These are phyloP conservation scores for Clonostachys chloroleuca DNA, from an alignment of 2,329 filamentous ascomycete species.

Conservation along the genomic window DNA sequence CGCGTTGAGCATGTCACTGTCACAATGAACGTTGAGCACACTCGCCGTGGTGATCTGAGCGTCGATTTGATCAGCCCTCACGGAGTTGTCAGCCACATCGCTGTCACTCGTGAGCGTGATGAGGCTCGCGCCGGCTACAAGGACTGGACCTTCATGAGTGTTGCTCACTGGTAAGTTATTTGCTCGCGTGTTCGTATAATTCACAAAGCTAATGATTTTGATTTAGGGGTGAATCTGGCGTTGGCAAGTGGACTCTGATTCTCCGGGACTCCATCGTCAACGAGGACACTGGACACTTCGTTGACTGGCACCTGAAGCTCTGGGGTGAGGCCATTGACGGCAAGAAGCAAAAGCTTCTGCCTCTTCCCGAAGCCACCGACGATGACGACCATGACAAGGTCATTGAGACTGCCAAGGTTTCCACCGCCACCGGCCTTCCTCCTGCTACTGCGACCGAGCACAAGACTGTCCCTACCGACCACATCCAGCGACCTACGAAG, in stretches of 20 bases:
- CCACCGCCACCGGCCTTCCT: slow-evolving; percentile 55
- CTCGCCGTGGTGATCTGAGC: slow-evolving; percentile 82
- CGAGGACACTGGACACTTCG: slow-evolving; percentile 69
- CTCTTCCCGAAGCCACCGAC: slow-evolving; percentile 78
- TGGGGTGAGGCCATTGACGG: slow-evolving; percentile 88
- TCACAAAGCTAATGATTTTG: slow-evolving; percentile 18
- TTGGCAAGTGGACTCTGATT: slow-evolving; percentile 87
- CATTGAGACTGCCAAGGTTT: slow-evolving; percentile 36
- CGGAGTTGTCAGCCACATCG: slow-evolving; percentile 78
- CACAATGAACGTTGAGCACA: slow-evolving; percentile 94
- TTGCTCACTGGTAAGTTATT: slow-evolving; percentile 78
- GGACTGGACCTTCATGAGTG: slow-evolving; percentile 99
- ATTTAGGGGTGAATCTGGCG: slow-evolving; percentile 75
- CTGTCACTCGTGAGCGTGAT: slow-evolving; percentile 70
- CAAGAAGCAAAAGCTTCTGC: slow-evolving; percentile 66
- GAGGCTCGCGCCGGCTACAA: slow-evolving; percentile 65
- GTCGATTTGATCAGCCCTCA: slow-evolving; percentile 85
- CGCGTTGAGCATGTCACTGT: slow-evolving; percentile 92
- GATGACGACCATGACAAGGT: slow-evolving; percentile 75
- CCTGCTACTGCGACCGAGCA: slow-evolving; percentile 36
- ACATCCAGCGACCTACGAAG: slow-evolving; percentile 58
- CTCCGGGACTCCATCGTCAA: slow-evolving; percentile 83
- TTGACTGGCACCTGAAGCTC: slow-evolving; percentile 89
- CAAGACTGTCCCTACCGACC: slow-evolving; percentile 26
- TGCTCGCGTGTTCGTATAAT: background rate